phyloP scores from a whole-genome alignment of 140 eudicot genomes.

The Anethum foeniculum region DNA sequence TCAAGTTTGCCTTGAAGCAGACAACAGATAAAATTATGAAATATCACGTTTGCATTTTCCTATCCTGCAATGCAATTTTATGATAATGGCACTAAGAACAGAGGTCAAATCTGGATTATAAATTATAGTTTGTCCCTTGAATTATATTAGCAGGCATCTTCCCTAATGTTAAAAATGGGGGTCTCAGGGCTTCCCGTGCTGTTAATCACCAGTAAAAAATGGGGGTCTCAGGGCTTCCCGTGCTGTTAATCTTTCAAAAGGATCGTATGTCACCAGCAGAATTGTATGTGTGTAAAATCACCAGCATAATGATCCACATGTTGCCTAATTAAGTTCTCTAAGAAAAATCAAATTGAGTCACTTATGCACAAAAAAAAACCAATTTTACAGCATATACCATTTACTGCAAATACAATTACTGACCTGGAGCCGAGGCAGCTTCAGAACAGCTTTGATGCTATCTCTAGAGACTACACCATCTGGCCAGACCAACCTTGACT shows the following conservation, averaged over 20 bases:
- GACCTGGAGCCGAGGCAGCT: conserved; percentile 79
- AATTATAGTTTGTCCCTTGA: too few relatives aligned
- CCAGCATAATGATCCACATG: conserved; percentile 90
- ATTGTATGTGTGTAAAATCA: conserved; percentile 48
- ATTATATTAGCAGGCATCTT: too few relatives aligned
- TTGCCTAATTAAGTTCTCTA: conserved; percentile 70
- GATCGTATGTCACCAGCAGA: conserved; percentile 51
- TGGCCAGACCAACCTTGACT: conserved; percentile 77
- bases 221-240: conserved; percentile 54
- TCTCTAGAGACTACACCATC: conserved; percentile 84
- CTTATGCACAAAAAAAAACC: not conserved
- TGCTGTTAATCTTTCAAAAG: conserved; percentile 56
- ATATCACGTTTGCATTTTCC: too few relatives aligned
- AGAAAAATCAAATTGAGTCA: not conserved
- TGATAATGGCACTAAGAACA: too few relatives aligned
- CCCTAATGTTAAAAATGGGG: too few relatives aligned
- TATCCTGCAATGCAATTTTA: too few relatives aligned
- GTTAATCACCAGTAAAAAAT: conserved; percentile 52
- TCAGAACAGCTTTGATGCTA: conserved; percentile 69
- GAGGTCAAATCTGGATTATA: too few relatives aligned
- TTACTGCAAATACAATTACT: not conserved
- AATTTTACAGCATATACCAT: not conserved
- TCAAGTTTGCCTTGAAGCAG: too few relatives aligned
- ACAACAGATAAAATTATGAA: too few relatives aligned
- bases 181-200: too few relatives aligned